Conservation (phyloP, 2,329 filamentous ascomycete genomes). For the Diplodia sapinea region DNA sequence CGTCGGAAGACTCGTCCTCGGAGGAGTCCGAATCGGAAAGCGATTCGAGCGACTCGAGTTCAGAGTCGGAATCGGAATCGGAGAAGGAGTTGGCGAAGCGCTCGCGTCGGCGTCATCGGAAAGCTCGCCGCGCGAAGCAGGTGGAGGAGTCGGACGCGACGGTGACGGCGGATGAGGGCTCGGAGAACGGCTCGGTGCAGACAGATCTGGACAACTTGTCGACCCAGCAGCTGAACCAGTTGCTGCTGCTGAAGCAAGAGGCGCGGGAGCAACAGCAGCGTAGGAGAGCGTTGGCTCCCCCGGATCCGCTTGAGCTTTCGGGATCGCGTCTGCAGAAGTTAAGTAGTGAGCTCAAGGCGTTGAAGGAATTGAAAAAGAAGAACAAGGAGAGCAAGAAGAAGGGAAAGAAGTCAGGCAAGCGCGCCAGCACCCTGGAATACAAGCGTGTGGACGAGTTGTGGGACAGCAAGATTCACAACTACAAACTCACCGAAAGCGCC, state of each 20-base stretch:
- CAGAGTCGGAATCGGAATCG: conserved; percentile 7
- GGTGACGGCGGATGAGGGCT: not conserved
- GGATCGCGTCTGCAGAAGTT: not conserved
- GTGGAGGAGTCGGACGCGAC: conserved; percentile 27
- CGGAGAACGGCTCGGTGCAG: not conserved
- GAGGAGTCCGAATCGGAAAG: conserved; percentile 41
- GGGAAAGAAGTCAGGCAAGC: conserved; percentile 36
- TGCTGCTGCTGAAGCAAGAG: conserved; percentile 19
- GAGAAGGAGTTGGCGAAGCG: conserved; percentile 27
- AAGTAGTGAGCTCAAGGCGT: not conserved
- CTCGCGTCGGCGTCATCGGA: conserved; percentile 31
- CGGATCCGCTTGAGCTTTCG: not conserved
- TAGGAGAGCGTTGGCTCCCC: not conserved
- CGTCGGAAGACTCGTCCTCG: conserved; percentile 21
- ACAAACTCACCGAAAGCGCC: conserved; percentile 70
- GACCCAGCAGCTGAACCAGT: conserved; percentile 26
- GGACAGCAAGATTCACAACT: conserved; percentile 65
- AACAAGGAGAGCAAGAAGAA: conserved; percentile 32
- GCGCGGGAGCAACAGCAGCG: conserved; percentile 8
- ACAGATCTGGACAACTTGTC: not conserved
- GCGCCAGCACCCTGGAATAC: conserved; percentile 65
- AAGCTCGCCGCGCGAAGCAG: conserved; percentile 25
- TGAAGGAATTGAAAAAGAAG: conserved; percentile 29
- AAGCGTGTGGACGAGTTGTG: conserved; percentile 71
- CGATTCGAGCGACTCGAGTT: conserved; percentile 32